A percentile compares a stretch with the other conserved stretches of the same genome.
phyloP scores from a whole-genome alignment of 495 filamentous ascomycete genomes.

The Lophium mytilinum region DNA sequence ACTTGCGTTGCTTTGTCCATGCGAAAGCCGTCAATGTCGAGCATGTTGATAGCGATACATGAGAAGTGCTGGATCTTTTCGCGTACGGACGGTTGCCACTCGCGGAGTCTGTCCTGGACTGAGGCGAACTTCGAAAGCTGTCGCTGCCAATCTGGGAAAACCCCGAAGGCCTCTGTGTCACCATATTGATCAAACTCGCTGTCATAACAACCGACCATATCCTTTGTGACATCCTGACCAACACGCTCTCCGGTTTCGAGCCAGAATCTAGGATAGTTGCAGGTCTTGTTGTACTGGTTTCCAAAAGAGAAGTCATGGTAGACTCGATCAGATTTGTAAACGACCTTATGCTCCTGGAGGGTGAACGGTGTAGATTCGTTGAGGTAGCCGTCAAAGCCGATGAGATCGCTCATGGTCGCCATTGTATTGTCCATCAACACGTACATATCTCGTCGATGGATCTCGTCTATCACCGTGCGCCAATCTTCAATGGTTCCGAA shows the following conservation, averaged over 20 bases:
- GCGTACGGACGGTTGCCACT: conserved; percentile 57
- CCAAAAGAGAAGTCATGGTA: conserved; percentile 53
- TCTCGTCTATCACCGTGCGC: conserved; percentile 56
- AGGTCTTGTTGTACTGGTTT: conserved; percentile 51
- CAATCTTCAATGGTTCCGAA: conserved; percentile 56
- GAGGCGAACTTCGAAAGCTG: conserved; percentile 67
- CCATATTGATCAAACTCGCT: conserved; percentile 65
- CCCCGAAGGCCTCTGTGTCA: conserved; percentile 60
- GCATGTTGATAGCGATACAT: conserved; percentile 38
- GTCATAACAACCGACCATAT: conserved; percentile 53
- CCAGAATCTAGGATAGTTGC: conserved; percentile 61
- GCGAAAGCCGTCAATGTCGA: conserved; percentile 44
- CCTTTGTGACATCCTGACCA: conserved; percentile 36
- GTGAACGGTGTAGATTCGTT: conserved; percentile 39
- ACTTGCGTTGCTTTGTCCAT: conserved; percentile 44
- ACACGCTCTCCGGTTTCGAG: conserved; percentile 51
- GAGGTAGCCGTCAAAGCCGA: conserved; percentile 40
- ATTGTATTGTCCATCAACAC: conserved; percentile 67
- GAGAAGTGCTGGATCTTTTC: conserved; percentile 55
- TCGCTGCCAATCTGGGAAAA: conserved; percentile 58
- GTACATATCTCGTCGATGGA: conserved; percentile 63
- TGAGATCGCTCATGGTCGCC: conserved; percentile 48
- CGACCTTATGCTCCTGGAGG: conserved; percentile 37
- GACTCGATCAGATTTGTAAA: conserved; percentile 36
- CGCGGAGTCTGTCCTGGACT: conserved; percentile 62